Base-by-base conservation (phyloP, 306 rosid genomes). In the Citrullus colocynthis region DNA sequence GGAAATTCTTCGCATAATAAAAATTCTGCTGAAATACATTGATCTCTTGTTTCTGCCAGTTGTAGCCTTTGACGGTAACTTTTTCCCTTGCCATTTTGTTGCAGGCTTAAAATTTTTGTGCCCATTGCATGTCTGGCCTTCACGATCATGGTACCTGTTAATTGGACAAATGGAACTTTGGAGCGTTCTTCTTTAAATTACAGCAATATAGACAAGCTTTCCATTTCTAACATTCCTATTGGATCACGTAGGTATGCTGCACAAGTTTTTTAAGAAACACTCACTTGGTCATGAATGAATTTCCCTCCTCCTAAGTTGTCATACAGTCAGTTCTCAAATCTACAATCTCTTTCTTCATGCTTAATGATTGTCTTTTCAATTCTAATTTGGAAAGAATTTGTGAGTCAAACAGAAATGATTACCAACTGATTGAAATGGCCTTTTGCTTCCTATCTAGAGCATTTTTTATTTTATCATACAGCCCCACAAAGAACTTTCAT, bases 101-200 rank as follows among this genome's bases (percentile, higher is more conserved):
- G 90, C 96, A 95, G 98, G 95, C 87, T 95, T 59, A 95, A 92
- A 82, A 85, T 95, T 70, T 95, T 90, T 89, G 88, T 91, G 74
- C 98, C 98, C 21, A 88, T 95, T 69, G 70, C 97, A 75, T 77
- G 88, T 72, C 85, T 95, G 51, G 96, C 97, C 37, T 95, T 90
- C 87, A 64, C 96, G 59, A 74, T 95, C 77, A 90, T 89, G 90
- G 91, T 90, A 66, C 98, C 98, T 7, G 99, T 95, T 77, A 95
- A 95, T 81, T 95, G 97, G 97, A 95, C 99, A 78, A 92, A 92
- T 79, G 76, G 73, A 72, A 90, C 97, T 60, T 85, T 95, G 88
- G 85, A 89, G 82, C 84, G 45, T 77, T 89, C 97, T 42, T 89
- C 85, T 48, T 76, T 95, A 81, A 79, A 45, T 54, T 91, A 88